These are phyloP conservation scores for Ganoderma multipileum DNA, from an alignment of 1,284 basidiomycete species.

Conservation along the genomic window DNA sequence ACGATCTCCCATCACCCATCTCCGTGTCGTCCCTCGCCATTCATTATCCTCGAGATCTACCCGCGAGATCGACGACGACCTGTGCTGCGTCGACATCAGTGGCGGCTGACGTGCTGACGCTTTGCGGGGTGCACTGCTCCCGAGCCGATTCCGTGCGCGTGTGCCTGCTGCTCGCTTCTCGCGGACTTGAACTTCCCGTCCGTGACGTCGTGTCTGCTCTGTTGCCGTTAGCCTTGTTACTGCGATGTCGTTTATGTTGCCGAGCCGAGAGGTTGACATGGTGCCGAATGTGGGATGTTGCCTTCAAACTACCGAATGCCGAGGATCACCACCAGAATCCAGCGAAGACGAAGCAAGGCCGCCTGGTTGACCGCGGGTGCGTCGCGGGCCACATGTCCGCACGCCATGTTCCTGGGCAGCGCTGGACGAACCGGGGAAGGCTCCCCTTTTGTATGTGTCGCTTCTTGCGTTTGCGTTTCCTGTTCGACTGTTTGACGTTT, in stretches of 20 bases:
- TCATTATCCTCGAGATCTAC: not conserved
- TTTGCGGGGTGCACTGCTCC: slow-evolving; percentile 1
- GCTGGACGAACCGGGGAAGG: slow-evolving; percentile 6
- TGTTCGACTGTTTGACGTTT: not conserved
- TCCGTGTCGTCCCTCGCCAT: not conserved
- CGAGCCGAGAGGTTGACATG: not conserved
- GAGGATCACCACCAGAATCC: slow-evolving; percentile 4
- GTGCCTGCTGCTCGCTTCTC: not conserved
- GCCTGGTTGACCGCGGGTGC: not conserved
- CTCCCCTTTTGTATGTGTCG: not conserved
- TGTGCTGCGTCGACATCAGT: slow-evolving; percentile 2
- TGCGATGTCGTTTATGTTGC: not conserved
- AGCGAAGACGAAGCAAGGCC: not conserved
- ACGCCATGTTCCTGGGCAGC: not conserved
- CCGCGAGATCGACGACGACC: not conserved
- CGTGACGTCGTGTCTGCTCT: slow-evolving; percentile 1
- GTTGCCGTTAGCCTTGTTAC: not conserved
- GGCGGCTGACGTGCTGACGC: slow-evolving; percentile 2
- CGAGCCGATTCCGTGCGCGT: not conserved
- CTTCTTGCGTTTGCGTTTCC: not conserved
- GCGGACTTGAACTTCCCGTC: not conserved
- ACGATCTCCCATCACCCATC: not conserved
- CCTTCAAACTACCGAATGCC: not conserved
- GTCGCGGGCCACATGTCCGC: slow-evolving; percentile 3
- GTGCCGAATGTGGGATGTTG: not conserved